phyloP scores from a whole-genome alignment of 108 stramenopile species.

The Mayamaea pseudoterrestris region DNA sequence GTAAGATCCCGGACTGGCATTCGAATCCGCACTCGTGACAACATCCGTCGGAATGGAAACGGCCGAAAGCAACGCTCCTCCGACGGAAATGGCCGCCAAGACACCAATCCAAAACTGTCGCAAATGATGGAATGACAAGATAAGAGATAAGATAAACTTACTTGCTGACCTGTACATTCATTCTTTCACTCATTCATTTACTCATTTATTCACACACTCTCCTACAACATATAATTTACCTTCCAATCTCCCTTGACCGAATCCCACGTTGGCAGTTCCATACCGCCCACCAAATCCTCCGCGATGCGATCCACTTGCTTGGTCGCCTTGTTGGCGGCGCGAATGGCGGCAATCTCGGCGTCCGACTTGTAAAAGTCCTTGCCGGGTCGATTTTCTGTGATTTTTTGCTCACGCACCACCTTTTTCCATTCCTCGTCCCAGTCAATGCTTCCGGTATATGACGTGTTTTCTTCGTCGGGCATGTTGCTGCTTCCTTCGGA shows the following conservation, averaged over 20 bases:
- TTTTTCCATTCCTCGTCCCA: constrained; percentile 62
- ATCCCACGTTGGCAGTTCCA: constrained; percentile 10
- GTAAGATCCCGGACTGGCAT: too few relatives aligned
- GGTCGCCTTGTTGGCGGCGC: constrained; percentile 31
- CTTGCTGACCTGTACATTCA: background rate
- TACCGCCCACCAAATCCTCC: constrained; percentile 3
- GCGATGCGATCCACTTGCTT: constrained; percentile 10
- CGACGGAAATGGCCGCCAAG: constrained; percentile 26
- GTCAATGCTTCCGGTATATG: constrained; percentile 23
- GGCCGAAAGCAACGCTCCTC: constrained; percentile 16
- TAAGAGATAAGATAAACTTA: background rate
- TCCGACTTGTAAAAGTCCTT: constrained; percentile 46
- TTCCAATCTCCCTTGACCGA: constrained; percentile 33
- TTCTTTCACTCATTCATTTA: background rate
- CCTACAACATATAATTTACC: background rate
- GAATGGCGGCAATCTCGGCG: constrained; percentile 39
- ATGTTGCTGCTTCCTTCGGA: too few relatives aligned
- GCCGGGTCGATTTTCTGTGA: constrained; percentile 22
- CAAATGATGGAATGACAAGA: background rate
- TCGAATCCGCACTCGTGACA: too few relatives aligned
- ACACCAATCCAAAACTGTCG: constrained; percentile 37
- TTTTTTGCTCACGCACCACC: constrained; percentile 25
- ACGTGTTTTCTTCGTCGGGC: too few relatives aligned
- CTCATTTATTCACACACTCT: background rate
- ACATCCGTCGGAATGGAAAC: too few relatives aligned